Evolutionary conservation across 352 stramenopile genomes (phyloP).

Genomic region (Phytophthora ohioensis): DNA sequence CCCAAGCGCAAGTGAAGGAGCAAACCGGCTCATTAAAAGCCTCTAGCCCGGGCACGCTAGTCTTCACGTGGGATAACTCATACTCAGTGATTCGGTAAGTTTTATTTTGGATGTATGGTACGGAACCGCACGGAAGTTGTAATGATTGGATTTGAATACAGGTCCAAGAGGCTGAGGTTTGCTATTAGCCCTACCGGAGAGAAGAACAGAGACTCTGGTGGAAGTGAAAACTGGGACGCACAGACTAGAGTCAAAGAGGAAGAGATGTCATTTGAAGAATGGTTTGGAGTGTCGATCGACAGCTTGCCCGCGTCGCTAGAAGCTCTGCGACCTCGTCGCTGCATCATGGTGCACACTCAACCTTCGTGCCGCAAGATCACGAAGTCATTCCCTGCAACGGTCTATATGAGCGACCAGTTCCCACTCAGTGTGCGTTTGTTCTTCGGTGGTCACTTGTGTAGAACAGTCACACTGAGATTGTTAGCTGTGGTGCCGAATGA

Average conservation of each 20-base stretch:
- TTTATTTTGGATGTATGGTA: background rate
- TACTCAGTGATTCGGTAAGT: slow-evolving; percentile 65
- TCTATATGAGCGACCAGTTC: slow-evolving; percentile 70
- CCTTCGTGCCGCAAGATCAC: slow-evolving; percentile 57
- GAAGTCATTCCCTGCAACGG: slow-evolving; percentile 65
- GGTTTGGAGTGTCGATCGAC: slow-evolving; percentile 63
- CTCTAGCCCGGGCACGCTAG: slow-evolving; percentile 44
- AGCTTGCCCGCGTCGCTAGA: slow-evolving; percentile 44
- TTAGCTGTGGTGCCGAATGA: background rate
- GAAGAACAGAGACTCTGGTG: slow-evolving; percentile 3
- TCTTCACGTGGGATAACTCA: slow-evolving; percentile 73
- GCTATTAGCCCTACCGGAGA: slow-evolving; percentile 28
- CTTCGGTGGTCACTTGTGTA: background rate
- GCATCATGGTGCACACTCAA: slow-evolving; percentile 61
- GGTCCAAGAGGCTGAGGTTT: slow-evolving; percentile 54
- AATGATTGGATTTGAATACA: slow-evolving; percentile 22
- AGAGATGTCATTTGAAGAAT: slow-evolving; percentile 62
- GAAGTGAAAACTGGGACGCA: slow-evolving; percentile 40
- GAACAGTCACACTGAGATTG: slow-evolving; percentile 1
- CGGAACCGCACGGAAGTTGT: background rate
- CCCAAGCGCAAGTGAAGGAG: slow-evolving; percentile 40
- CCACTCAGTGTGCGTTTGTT: slow-evolving; percentile 54
- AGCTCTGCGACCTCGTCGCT: slow-evolving; percentile 47
- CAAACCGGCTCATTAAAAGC: slow-evolving; percentile 52
- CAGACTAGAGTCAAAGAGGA: slow-evolving; percentile 51